Percentiles rank a stretch among this genome's conserved stretches.
phyloP scores from a whole-genome alignment of 305 asterid species.

The Solanum hybrid region DNA sequence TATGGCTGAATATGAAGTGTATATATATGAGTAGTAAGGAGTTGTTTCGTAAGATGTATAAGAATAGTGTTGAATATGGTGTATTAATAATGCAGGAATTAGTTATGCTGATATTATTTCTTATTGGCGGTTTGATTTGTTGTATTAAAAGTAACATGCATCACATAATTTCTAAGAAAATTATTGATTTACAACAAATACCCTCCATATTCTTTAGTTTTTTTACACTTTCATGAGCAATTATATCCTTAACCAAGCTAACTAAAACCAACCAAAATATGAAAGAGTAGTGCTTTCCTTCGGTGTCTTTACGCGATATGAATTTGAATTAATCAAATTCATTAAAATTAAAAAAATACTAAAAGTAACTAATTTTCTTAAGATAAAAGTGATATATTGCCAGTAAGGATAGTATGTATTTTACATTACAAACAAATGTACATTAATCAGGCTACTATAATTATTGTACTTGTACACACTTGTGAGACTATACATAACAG shows the following conservation, averaged over 20 bases:
- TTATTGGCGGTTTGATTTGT: accelerated
- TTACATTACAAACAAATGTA: not conserved
- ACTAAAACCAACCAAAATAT: not conserved
- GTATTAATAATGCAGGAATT: too few relatives aligned
- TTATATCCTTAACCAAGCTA: not conserved
- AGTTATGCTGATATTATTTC: not conserved
- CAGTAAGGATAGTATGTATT: not conserved
- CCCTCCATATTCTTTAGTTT: not conserved
- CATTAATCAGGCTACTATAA: not conserved
- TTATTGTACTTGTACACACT: not conserved
- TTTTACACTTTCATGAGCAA: not conserved
- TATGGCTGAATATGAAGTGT: not conserved
- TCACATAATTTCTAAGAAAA: not conserved
- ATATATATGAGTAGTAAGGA: not conserved
- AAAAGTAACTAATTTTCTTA: not conserved
- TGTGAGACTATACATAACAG: not conserved
- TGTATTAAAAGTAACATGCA: not conserved
- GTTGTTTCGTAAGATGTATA: not conserved
- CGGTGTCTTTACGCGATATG: accelerated
- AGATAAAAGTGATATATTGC: not conserved
- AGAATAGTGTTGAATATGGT: not conserved
- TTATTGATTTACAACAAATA: not conserved
- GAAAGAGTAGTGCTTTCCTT: not conserved
- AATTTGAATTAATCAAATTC: not conserved
- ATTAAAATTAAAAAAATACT: too few relatives aligned